Evolutionary conservation across 1,284 basidiomycete genomes (phyloP).

Genomic region (Tilletia horrida): DNA sequence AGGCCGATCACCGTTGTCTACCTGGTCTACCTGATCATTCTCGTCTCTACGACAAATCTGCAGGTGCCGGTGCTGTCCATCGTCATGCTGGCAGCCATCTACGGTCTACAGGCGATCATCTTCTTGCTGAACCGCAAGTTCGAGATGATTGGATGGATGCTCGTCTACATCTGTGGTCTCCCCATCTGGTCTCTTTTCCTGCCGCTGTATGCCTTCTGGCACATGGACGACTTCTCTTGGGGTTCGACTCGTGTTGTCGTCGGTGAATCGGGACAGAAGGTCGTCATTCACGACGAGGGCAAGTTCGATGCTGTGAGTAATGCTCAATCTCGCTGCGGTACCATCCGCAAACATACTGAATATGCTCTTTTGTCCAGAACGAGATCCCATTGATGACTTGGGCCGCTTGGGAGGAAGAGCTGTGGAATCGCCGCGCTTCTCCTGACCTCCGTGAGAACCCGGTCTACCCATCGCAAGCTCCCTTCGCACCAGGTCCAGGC

Average conservation of each 20-base stretch:
- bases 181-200: conserved; percentile 88
- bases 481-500: not conserved
- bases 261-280: conserved; percentile 77
- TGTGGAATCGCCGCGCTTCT: conserved; percentile 55
- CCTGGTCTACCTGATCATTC: conserved; percentile 60
- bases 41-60: conserved; percentile 41
- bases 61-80: conserved; percentile 64
- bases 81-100: conserved; percentile 86
- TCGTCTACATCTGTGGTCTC: conserved; percentile 65
- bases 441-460: conserved; percentile 11
- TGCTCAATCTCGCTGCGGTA: no score
- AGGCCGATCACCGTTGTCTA: conserved; percentile 78
- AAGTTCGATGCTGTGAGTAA: conserved; percentile 76
- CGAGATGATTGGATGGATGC: conserved; percentile 53
- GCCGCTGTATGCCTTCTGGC: conserved; percentile 96
- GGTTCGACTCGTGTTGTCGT: conserved; percentile 89
- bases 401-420: conserved; percentile 92
- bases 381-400: conserved; percentile 91
- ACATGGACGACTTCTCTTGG: conserved; percentile 96
- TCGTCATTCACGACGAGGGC: conserved; percentile 94
- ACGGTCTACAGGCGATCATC: conserved; percentile 63
- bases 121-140: conserved; percentile 55
- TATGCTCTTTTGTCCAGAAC: not conserved
- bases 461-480: conserved; percentile 8
- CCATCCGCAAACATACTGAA: not conserved